These are phyloP conservation scores for Teratosphaeria epicoccoides DNA, from an alignment of 2,329 filamentous ascomycete species.

Conservation along the genomic window DNA sequence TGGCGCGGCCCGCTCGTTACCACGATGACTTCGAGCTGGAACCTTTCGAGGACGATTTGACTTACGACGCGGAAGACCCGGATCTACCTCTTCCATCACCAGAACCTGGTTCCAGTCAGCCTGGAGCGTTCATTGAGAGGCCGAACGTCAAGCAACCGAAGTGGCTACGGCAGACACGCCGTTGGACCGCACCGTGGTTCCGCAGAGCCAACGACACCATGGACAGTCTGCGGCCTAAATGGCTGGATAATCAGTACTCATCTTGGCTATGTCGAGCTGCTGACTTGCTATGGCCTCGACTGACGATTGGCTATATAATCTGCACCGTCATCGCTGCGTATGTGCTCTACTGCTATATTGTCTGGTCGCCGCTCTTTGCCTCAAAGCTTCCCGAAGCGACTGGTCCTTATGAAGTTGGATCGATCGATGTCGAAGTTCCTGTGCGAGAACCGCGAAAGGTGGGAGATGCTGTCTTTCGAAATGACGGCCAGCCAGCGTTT, in stretches of 20 bases:
- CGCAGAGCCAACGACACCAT: not conserved
- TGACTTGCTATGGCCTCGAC: not conserved
- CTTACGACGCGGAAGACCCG: not conserved
- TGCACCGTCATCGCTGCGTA: not conserved
- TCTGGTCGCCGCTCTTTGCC: constrained; percentile 32
- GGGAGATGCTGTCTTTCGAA: constrained; percentile 28
- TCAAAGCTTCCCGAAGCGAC: constrained; percentile 33
- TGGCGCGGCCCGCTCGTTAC: not conserved
- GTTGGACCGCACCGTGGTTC: not conserved
- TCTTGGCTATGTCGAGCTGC: not conserved
- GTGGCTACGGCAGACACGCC: not conserved
- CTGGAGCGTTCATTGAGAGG: not conserved
- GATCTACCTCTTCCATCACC: not conserved
- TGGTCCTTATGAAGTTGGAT: constrained; percentile 33
- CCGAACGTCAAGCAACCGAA: not conserved
- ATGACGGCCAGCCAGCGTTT: constrained; percentile 31
- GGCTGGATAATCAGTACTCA: not conserved
- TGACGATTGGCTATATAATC: constrained; percentile 3
- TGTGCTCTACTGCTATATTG: constrained; percentile 23
- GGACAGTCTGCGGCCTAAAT: not conserved
- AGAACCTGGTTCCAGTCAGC: not conserved
- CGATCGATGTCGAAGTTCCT: constrained; percentile 34
- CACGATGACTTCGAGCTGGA: not conserved
- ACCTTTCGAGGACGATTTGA: not conserved
- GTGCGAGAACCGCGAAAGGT: constrained; percentile 28